Evolutionary conservation across 176 grass and related monocot species (phyloP), one percentile per base, ranked within the genome.

Genomic region (Ananas comosus): DNA sequence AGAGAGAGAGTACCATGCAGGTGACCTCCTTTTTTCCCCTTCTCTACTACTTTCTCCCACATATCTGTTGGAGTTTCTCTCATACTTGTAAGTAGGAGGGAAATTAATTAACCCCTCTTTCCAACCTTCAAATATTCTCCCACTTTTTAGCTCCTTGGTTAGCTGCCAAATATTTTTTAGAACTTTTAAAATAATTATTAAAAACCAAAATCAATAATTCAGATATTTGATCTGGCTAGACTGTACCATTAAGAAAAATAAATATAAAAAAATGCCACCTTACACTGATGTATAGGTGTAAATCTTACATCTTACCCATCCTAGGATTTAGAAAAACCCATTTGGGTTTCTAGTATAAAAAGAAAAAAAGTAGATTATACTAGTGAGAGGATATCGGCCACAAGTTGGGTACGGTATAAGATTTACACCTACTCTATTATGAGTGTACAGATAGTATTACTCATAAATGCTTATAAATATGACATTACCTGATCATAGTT

Each of bases 21-120:
- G 82, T 29, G 82, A 83, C 69, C 82, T 88, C 70, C 27, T 92
- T 54, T 83, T 92, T 69, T 78, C 85, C 2, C 18, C 70, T 76
- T 92, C 82, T 10, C 69, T 81, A n/a, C 73, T 21, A 64, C 48
- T 29, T 25, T 85, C 89, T n/a, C 85, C 82, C 23, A 83, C 80
- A 63, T 92, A 92, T 71, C 28, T 77, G 5, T 63, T 73, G 13
- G 88, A 85, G 28, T 91, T 80, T 18, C 8, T 70, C 75, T 85
- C 75, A 13, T 79, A 87, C 56, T 91, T 91, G 68, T 91, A 91
- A 49, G 88, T 91, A 11, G 88, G 88, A 63, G 81, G 64, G 66
- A 87, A 91, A 74, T 77, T 52, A 24, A 91, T 85, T 27, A 14
- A 14, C 8, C 81, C 84, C 73, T 91, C 84, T 28, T 85, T 85